Percentiles rank a stretch among this genome's conserved stretches.
These are phyloP conservation scores for Dioszegia hungarica DNA, from an alignment of 768 basidiomycete genomes.

Conservation along the genomic window DNA sequence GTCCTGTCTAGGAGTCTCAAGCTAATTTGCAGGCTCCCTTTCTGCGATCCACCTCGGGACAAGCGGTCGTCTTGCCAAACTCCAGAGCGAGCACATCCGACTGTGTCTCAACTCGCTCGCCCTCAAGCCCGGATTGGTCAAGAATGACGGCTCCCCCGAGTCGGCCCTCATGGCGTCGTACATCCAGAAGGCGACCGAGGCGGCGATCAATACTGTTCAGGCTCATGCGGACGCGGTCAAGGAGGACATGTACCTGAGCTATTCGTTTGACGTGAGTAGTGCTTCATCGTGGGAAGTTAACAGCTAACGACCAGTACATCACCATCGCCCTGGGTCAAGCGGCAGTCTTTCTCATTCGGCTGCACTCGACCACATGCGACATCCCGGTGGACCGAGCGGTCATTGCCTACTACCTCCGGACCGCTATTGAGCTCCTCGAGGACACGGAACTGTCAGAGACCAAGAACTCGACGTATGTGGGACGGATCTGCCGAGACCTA, in stretches of 20 bases:
- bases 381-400: constrained; percentile 14
- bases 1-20: neutral
- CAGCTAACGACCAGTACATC: constrained; percentile 6
- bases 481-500: constrained; percentile 14
- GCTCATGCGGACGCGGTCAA: constrained; percentile 14
- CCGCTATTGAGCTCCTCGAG: constrained; percentile 16
- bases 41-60: constrained; percentile 15
- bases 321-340: constrained; percentile 21
- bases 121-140: constrained; percentile 13
- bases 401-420: constrained; percentile 10
- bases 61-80: constrained; percentile 12
- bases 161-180: neutral
- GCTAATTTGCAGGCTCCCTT: constrained; percentile 10
- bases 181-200: constrained; percentile 13
- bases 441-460: constrained; percentile 21
- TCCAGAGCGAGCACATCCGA: constrained; percentile 22
- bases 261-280: constrained; percentile 20
- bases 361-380: neutral
- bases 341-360: constrained; percentile 18
- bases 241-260: constrained; percentile 17
- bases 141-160: neutral
- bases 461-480: constrained; percentile 11
- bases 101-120: constrained; percentile 23
- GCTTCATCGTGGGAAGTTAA: neutral
- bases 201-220: constrained; percentile 17